These are phyloP conservation scores for Verticillium dahliae DNA, from an alignment of 2,329 filamentous ascomycete species.

Conservation along the genomic window DNA sequence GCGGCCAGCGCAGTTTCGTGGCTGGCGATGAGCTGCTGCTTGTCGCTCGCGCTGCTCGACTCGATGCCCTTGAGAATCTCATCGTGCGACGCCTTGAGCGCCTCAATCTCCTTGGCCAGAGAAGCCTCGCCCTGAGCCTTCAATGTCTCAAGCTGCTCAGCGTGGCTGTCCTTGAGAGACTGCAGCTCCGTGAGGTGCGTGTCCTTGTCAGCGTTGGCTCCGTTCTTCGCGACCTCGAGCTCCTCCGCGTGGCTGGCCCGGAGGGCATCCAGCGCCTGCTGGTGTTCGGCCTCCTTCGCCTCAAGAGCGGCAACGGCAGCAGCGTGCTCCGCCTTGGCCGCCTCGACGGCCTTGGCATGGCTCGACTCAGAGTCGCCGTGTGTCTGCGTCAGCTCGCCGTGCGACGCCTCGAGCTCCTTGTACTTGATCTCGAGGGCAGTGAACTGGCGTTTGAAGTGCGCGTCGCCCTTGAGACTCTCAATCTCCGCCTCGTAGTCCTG, in stretches of 20 bases:
- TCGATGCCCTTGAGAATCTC: slow-evolving; percentile 34
- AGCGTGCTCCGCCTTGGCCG: slow-evolving; percentile 35
- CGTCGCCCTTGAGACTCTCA: slow-evolving; percentile 55
- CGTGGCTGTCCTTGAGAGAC: slow-evolving; percentile 46
- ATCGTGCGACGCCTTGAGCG: slow-evolving; percentile 36
- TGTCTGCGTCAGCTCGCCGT: slow-evolving; percentile 18
- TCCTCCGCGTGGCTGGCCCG: slow-evolving; percentile 52
- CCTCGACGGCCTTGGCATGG: slow-evolving; percentile 35
- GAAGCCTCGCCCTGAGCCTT: slow-evolving; percentile 33
- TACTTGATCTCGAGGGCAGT: slow-evolving; percentile 54
- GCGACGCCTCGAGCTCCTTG: slow-evolving; percentile 36
- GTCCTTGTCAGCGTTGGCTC: slow-evolving; percentile 41
- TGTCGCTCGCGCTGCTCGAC: slow-evolving; percentile 30
- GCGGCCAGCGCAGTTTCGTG: slow-evolving; percentile 24
- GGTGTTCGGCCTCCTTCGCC: slow-evolving; percentile 44
- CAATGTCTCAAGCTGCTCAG: slow-evolving; percentile 37
- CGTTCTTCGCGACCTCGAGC: slow-evolving; percentile 48
- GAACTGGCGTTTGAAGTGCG: slow-evolving; percentile 58
- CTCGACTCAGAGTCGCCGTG: slow-evolving; percentile 26
- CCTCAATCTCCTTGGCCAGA: slow-evolving; percentile 32
- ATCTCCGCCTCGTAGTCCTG: slow-evolving; percentile 60
- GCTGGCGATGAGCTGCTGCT: slow-evolving; percentile 22
- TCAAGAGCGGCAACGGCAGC: slow-evolving; percentile 39
- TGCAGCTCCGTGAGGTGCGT: slow-evolving; percentile 44
- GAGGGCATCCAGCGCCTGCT: slow-evolving; percentile 47